Conservation (phyloP, 257 asterid genomes). For the Jaltomata sinuosa region DNA sequence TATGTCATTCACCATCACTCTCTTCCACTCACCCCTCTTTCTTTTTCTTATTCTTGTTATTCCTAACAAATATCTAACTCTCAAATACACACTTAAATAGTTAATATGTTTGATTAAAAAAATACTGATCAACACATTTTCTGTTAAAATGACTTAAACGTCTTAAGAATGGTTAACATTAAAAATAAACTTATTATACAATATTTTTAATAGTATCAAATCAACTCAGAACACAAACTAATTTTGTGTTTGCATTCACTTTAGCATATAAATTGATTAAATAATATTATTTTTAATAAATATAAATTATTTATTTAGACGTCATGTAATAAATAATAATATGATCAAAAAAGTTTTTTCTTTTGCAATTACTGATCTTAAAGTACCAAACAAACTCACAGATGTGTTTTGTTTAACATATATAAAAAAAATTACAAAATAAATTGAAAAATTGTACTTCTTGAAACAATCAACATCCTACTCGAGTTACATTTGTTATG, state of each 20-base stretch:
- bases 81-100: no score
- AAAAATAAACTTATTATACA: no score
- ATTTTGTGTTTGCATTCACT: background rate
- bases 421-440: background rate
- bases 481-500: background rate
- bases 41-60: no score
- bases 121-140: no score
- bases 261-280: background rate
- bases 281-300: background rate
- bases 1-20: no score
- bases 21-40: no score
- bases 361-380: background rate
- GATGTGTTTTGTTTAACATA: no score
- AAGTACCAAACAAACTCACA: background rate
- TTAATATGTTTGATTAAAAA: no score
- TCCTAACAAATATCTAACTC: no score
- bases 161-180: no score
- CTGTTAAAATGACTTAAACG: no score
- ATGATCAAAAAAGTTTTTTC: background rate
- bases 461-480: background rate
- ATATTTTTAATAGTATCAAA: background rate
- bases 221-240: background rate
- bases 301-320: background rate
- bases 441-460: background rate
- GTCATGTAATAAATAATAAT: background rate